Evolutionary conservation across 805 yeast species (phyloP).

Genomic region (Saccharomycopsis fermentans): DNA sequence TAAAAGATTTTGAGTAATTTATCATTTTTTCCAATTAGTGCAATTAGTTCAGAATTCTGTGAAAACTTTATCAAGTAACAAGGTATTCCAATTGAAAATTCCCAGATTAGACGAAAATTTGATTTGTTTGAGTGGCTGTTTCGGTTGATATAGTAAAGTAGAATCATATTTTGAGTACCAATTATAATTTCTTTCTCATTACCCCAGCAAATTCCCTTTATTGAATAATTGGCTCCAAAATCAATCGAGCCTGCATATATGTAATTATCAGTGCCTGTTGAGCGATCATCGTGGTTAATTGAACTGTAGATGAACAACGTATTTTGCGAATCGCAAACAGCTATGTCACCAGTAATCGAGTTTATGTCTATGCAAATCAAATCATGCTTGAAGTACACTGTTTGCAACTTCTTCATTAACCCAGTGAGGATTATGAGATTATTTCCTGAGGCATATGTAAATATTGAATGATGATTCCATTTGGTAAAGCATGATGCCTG

Average conservation of each 20-base stretch:
- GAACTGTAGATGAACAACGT: constrained; percentile 34
- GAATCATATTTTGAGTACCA: constrained; percentile 43
- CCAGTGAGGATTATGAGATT: constrained; percentile 60
- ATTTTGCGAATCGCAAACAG: constrained; percentile 36
- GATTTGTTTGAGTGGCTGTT: constrained; percentile 35
- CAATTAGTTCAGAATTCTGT: constrained; percentile 57
- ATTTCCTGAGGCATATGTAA: constrained; percentile 78
- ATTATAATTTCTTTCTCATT: constrained; percentile 42
- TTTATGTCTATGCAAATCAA: constrained; percentile 60
- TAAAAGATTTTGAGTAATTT: constrained; percentile 69
- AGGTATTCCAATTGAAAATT: constrained; percentile 47
- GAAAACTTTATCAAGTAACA: constrained; percentile 49
- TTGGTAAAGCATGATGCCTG: constrained; percentile 11
- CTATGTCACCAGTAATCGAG: constrained; percentile 47
- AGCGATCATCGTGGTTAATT: constrained; percentile 9
- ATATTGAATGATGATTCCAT: constrained; percentile 15
- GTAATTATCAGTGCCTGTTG: not conserved
- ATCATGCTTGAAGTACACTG: constrained; percentile 60
- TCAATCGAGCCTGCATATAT: constrained; percentile 19
- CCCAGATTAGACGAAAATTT: constrained; percentile 27
- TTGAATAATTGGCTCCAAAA: constrained; percentile 38
- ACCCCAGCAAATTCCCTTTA: constrained; percentile 48
- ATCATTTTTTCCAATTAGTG: constrained; percentile 55
- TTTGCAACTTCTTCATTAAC: constrained; percentile 52
- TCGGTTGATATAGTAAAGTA: constrained; percentile 37